Evolutionary conservation across 2,329 filamentous ascomycete species (phyloP).

Genomic region (Keithomyces neogunnii): DNA sequence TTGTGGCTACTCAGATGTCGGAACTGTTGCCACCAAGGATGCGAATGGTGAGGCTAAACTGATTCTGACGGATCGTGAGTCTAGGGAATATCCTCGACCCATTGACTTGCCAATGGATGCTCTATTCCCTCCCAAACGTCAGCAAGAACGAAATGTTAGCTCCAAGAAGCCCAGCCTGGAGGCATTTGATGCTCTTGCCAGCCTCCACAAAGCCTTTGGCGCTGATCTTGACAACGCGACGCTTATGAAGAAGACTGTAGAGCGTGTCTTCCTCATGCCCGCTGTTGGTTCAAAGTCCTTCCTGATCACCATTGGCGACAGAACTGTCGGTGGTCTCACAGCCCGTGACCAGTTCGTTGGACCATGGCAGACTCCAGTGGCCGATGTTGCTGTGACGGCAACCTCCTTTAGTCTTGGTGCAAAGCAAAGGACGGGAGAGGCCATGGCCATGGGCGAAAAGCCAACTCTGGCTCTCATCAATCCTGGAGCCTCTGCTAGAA

Average conservation of each 20-base stretch:
- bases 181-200: slow-evolving; percentile 59
- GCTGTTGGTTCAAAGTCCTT: slow-evolving; percentile 96
- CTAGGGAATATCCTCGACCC: slow-evolving; percentile 62
- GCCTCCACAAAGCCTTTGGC: slow-evolving; percentile 57
- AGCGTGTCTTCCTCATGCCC: slow-evolving; percentile 75
- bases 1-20: slow-evolving; percentile 88
- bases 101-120: slow-evolving; percentile 87
- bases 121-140: slow-evolving; percentile 81
- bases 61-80: slow-evolving; percentile 74
- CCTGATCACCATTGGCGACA: slow-evolving; percentile 91
- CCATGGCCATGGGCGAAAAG: slow-evolving; percentile 97
- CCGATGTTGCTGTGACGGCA: slow-evolving; percentile 87
- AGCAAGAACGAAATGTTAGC: slow-evolving; percentile 66
- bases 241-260: slow-evolving; percentile 56
- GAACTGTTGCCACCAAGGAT: slow-evolving; percentile 57
- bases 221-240: slow-evolving; percentile 43
- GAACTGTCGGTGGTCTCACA: slow-evolving; percentile 82
- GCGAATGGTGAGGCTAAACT: slow-evolving; percentile 61
- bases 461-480: slow-evolving; percentile 84
- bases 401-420: slow-evolving; percentile 61
- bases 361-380: slow-evolving; percentile 89
- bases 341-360: slow-evolving; percentile 93
- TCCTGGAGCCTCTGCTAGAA: slow-evolving; percentile 80
- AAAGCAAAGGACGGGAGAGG: slow-evolving; percentile 74
- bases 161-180: slow-evolving; percentile 60